Conservation (phyloP, 331 rosid genomes). For the Cydonia oblonga region DNA sequence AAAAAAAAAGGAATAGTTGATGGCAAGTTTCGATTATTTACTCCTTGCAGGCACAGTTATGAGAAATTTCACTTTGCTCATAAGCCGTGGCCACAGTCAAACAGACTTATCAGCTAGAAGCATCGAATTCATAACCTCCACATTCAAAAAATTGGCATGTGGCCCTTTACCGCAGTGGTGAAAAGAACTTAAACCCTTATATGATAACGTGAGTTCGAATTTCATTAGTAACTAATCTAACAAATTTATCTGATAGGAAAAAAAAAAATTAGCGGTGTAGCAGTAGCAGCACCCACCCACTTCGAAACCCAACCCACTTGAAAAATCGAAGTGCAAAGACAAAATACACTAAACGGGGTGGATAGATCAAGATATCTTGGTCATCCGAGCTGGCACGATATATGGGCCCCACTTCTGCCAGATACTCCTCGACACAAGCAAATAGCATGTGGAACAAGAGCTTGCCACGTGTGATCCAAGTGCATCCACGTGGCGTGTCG, state of each 20-base stretch:
- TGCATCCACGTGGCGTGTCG: conserved; percentile 49
- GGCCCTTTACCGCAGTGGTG: accelerated
- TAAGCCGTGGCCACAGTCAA: accelerated
- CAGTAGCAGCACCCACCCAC: not conserved
- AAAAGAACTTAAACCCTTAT: accelerated
- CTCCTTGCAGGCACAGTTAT: too few relatives aligned
- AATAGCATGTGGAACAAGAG: conserved; percentile 28
- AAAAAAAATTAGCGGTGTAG: not conserved
- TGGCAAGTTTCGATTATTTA: too few relatives aligned
- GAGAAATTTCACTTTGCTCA: accelerated
- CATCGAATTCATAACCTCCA: too few relatives aligned
- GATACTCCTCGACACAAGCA: not conserved
- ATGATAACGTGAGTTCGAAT: accelerated
- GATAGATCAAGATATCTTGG: conserved; percentile 20
- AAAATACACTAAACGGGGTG: not conserved
- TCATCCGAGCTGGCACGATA: conserved; percentile 35
- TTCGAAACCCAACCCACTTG: not conserved
- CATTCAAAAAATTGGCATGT: too few relatives aligned
- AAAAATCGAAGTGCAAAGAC: not conserved
- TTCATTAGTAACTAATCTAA: too few relatives aligned
- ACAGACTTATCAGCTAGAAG: too few relatives aligned
- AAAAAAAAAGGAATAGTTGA: too few relatives aligned
- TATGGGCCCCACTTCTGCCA: conserved; percentile 17
- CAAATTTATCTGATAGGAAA: too few relatives aligned
- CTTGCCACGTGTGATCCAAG: conserved; percentile 30